Conservation (phyloP, 768 basidiomycete species). For the Calocybe gangraenosa region DNA sequence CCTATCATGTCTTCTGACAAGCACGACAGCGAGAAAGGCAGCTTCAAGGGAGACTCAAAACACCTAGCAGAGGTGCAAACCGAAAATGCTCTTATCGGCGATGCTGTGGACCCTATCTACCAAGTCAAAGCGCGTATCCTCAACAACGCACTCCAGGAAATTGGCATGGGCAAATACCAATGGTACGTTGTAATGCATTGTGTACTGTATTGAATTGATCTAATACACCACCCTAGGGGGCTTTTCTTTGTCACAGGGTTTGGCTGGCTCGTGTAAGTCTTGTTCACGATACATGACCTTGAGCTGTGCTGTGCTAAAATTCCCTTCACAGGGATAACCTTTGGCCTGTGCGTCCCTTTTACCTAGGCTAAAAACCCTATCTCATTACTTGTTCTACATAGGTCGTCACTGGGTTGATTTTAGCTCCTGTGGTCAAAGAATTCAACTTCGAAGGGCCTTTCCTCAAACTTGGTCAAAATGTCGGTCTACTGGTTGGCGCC, state of each 20-base stretch:
- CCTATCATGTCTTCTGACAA: constrained; percentile 10
- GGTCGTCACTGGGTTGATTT: constrained; percentile 64
- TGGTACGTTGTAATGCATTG: constrained; percentile 24
- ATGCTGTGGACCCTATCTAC: constrained; percentile 49
- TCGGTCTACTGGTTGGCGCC: constrained; percentile 68
- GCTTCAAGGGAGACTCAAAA: neutral
- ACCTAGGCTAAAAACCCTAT: neutral
- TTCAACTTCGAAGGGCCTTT: constrained; percentile 59
- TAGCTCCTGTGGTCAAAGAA: constrained; percentile 60
- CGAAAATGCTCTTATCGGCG: constrained; percentile 13
- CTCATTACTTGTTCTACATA: constrained; percentile 21
- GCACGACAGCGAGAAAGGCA: neutral
- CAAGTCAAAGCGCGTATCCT: constrained; percentile 53
- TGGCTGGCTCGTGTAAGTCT: constrained; percentile 69
- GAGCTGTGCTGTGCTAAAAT: neutral
- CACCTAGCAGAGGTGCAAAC: constrained; percentile 2
- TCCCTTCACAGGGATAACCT: constrained; percentile 54
- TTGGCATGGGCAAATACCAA: constrained; percentile 71
- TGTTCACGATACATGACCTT: neutral
- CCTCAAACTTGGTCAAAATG: constrained; percentile 65
- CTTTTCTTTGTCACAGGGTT: constrained; percentile 69
- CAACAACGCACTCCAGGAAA: constrained; percentile 59
- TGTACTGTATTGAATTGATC: neutral
- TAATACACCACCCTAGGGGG: constrained; percentile 41
- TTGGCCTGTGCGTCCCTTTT: constrained; percentile 54